A percentile compares a stretch with the other conserved stretches of the same genome.
These are phyloP conservation scores for Chlorella vulgaris DNA, from an alignment of 139 green algal genomes.

Conservation along the genomic window DNA sequence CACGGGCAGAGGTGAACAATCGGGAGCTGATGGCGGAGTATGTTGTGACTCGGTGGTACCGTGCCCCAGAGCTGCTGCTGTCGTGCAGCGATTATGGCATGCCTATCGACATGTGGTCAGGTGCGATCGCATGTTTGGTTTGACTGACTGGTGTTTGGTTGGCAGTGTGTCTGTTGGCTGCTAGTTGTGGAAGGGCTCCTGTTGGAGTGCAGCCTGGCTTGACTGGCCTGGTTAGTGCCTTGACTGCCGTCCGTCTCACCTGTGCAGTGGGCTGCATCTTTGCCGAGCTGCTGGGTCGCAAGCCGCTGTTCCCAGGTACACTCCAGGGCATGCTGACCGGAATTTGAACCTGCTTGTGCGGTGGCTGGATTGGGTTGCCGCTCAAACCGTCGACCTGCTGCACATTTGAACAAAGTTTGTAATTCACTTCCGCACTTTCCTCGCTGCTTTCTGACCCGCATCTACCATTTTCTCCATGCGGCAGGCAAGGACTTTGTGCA, in stretches of 20 bases:
- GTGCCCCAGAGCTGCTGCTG: constrained; percentile 93
- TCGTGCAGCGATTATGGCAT: constrained; percentile 80
- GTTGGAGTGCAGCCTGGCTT: no score
- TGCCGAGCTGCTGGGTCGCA: constrained; percentile 48
- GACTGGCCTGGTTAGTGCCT: no score
- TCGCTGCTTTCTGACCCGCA: neutral
- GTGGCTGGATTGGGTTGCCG: neutral
- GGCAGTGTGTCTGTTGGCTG: no score
- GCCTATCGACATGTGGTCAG: constrained; percentile 75
- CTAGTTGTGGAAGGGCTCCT: no score
- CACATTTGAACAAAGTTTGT: no score
- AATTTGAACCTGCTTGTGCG: no score
- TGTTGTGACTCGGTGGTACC: constrained; percentile 96
- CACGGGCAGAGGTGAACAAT: constrained; percentile 15
- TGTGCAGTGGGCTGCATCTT: constrained; percentile 49
- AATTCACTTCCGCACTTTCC: no score
- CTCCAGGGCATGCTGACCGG: neutral
- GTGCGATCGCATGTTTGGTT: constrained; percentile 45
- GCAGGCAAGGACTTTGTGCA: constrained; percentile 91
- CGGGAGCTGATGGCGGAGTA: constrained; percentile 89
- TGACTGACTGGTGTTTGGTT: neutral
- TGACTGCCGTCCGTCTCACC: no score
- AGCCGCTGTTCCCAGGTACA: constrained; percentile 71
- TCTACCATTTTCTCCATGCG: neutral
- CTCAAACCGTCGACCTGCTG: neutral